Percentiles rank a stretch among this genome's conserved stretches.
Conservation (phyloP, 345 rosid genomes). For the Acer saccharum region DNA sequence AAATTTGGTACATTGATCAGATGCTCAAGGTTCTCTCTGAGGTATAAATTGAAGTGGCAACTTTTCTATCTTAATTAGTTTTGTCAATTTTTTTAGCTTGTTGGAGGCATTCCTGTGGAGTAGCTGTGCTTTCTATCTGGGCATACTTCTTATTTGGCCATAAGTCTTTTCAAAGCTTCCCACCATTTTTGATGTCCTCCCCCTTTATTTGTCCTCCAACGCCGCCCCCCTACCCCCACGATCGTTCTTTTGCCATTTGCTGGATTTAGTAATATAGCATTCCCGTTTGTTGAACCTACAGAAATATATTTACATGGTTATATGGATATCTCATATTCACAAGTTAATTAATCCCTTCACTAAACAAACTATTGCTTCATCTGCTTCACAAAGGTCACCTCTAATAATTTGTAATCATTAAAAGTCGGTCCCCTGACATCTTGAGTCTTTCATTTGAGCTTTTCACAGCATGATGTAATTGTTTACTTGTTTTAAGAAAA, state of each 20-base stretch:
- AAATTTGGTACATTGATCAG: slow-evolving; percentile 97
- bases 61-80: slow-evolving; percentile 1
- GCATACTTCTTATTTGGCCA: neutral
- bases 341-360: neutral
- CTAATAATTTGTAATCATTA: neutral
- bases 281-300: neutral
- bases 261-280: neutral
- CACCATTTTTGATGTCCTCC: neutral
- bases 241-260: neutral
- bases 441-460: slow-evolving; percentile 4
- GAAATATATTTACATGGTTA: neutral
- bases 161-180: neutral
- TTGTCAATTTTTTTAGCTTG: slow-evolving; percentile 10
- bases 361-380: neutral
- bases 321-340: neutral
- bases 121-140: neutral
- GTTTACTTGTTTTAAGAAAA: slow-evolving; percentile 25
- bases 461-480: neutral
- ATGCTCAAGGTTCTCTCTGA: slow-evolving; percentile 98
- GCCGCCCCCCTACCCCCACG: no score
- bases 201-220: neutral
- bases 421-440: neutral
- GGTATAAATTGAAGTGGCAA: slow-evolving; percentile 49
- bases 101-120: slow-evolving; percentile 13
- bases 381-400: neutral